These are phyloP conservation scores for Thinopyrum elongatum DNA, from an alignment of 176 grass and related monocot genomes.

Conservation along the genomic window DNA sequence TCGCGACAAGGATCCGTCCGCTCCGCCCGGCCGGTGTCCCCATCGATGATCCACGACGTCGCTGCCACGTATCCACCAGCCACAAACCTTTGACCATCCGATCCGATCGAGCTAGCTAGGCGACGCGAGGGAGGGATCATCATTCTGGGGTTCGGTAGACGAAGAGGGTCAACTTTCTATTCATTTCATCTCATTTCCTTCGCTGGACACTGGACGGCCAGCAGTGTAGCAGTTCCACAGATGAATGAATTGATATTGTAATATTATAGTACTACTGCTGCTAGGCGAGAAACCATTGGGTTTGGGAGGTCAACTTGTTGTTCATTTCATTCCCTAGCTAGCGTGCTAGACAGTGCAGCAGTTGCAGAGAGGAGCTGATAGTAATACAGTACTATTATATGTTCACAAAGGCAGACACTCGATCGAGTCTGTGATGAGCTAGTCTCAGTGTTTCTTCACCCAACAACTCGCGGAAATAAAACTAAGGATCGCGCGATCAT, in stretches of 20 bases:
- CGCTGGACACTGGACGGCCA: not conserved
- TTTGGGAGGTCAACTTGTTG: not conserved
- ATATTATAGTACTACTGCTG: not conserved
- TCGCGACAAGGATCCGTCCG: not conserved
- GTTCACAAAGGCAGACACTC: not conserved
- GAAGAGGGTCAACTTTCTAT: slow-evolving; percentile 16
- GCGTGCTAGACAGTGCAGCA: not conserved
- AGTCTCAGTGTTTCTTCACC: not conserved
- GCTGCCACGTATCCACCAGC: slow-evolving; percentile 35
- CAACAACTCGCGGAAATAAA: not conserved
- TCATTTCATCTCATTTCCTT: slow-evolving; percentile 15
- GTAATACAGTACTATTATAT: not conserved
- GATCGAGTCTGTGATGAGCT: not conserved
- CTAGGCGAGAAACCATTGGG: not conserved
- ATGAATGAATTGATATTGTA: not conserved
- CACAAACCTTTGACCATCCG: slow-evolving; percentile 43
- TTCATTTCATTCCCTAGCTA: not conserved
- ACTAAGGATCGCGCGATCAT: not conserved
- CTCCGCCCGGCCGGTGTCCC: not conserved
- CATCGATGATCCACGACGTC: not conserved
- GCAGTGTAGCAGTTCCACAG: not conserved
- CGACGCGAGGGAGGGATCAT: not conserved
- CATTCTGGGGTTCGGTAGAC: not conserved
- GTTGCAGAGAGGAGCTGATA: not conserved
- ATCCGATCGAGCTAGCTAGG: not conserved